phyloP scores from a whole-genome alignment of 345 rosid species.

The Gossypium bickii region DNA sequence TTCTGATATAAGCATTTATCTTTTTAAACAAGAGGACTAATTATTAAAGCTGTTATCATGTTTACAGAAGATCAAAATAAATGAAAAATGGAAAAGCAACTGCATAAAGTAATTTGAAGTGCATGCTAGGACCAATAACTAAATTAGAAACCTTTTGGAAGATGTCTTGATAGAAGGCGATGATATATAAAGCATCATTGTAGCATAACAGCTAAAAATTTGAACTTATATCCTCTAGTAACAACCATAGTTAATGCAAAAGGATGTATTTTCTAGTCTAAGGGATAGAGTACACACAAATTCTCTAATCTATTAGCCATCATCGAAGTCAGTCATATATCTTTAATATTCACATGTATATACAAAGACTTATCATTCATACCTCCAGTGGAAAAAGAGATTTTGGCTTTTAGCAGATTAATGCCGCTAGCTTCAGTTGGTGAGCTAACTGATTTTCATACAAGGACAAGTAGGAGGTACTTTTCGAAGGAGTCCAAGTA shows the following conservation, averaged over 20 bases:
- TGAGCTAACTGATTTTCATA: neutral
- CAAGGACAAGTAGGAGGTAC: neutral
- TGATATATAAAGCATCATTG: neutral
- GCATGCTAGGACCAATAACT: neutral
- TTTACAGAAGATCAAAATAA: no score
- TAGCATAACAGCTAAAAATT: no score
- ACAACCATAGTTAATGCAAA: neutral
- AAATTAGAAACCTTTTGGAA: neutral
- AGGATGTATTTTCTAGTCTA: neutral
- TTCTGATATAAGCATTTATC: no score
- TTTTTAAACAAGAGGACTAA: no score
- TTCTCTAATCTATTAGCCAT: neutral
- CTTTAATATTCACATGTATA: neutral
- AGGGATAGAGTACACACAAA: neutral
- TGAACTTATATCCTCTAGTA: neutral
- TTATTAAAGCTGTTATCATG: no score
- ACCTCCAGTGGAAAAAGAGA: neutral
- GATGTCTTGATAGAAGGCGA: neutral
- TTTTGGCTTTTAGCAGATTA: neutral
- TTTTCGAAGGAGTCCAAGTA: neutral
- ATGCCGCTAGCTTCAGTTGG: neutral
- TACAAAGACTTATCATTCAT: neutral
- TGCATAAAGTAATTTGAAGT: neutral
- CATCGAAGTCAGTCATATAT: neutral
- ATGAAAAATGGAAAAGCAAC: no score